These are phyloP conservation scores for Leccinum longicurvipes DNA, from an alignment of 768 basidiomycete species.

Conservation along the genomic window DNA sequence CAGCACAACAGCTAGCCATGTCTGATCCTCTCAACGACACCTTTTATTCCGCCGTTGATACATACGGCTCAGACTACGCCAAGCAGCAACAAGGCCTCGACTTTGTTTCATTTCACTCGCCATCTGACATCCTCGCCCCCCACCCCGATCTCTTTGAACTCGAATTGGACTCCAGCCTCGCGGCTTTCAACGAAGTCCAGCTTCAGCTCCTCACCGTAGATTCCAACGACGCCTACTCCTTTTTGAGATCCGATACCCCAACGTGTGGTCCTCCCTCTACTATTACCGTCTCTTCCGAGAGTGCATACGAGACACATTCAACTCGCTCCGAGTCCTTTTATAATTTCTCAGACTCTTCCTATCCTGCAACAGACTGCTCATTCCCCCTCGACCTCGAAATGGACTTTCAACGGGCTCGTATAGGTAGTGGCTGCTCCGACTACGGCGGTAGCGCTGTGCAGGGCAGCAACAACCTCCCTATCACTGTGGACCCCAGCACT, in stretches of 20 bases:
- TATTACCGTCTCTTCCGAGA: slow-evolving; percentile 77
- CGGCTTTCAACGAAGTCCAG: slow-evolving; percentile 61
- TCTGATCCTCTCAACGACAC: slow-evolving; percentile 31
- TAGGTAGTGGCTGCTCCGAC: slow-evolving; percentile 49
- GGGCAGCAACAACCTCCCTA: slow-evolving; percentile 36
- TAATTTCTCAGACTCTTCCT: slow-evolving; percentile 56
- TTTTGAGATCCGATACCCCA: slow-evolving; percentile 60
- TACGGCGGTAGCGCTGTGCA: slow-evolving; percentile 43
- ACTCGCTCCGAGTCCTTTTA: slow-evolving; percentile 68
- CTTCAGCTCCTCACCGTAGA: slow-evolving; percentile 63
- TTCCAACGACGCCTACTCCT: slow-evolving; percentile 61
- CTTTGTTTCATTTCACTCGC: slow-evolving; percentile 67
- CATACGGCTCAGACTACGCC: slow-evolving; percentile 36
- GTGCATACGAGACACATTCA: slow-evolving; percentile 66
- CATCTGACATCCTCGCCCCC: slow-evolving; percentile 70
- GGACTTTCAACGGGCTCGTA: slow-evolving; percentile 63
- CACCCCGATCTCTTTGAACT: slow-evolving; percentile 81
- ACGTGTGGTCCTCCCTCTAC: slow-evolving; percentile 72
- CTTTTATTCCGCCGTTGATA: slow-evolving; percentile 33
- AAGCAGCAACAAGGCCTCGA: slow-evolving; percentile 48
- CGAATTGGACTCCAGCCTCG: slow-evolving; percentile 72
- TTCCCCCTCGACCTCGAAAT: slow-evolving; percentile 69
- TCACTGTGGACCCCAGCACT: slow-evolving; percentile 52
- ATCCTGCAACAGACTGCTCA: slow-evolving; percentile 48
- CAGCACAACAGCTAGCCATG: slow-evolving; percentile 27